phyloP scores from a whole-genome alignment of 1,139 yeast species.

The Nakaseomyces bracarensis region DNA sequence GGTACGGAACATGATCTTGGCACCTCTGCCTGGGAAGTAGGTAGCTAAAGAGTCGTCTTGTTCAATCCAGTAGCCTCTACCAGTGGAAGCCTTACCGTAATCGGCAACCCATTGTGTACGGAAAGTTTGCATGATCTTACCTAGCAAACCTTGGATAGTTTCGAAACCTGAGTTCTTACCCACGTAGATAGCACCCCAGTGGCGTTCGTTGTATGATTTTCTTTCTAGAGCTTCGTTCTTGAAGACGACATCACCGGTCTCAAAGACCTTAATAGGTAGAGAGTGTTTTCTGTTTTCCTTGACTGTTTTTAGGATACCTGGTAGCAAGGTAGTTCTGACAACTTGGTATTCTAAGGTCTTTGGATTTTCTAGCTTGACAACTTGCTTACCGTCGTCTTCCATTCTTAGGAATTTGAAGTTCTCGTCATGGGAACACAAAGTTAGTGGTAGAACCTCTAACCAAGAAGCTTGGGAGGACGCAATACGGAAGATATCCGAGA shows the following conservation, averaged over 20 bases:
- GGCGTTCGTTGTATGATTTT: slow-evolving; percentile 85
- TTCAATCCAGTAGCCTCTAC: slow-evolving; percentile 82
- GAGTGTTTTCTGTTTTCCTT: slow-evolving; percentile 95
- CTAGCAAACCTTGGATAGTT: slow-evolving; percentile 85
- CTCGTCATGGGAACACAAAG: slow-evolving; percentile 93
- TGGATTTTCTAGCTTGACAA: slow-evolving; percentile 90
- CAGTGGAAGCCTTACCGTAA: slow-evolving; percentile 37
- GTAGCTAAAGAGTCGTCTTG: slow-evolving; percentile 60
- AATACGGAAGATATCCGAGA: slow-evolving; percentile 79
- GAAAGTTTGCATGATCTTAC: slow-evolving; percentile 92
- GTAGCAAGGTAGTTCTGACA: slow-evolving; percentile 86
- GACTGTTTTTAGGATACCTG: slow-evolving; percentile 91
- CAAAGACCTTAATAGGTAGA: slow-evolving; percentile 89
- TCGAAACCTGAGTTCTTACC: slow-evolving; percentile 96
- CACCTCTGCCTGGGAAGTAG: slow-evolving; percentile 97
- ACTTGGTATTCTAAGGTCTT: slow-evolving; percentile 96
- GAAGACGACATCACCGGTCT: slow-evolving; percentile 88
- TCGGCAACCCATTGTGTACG: slow-evolving; percentile 77
- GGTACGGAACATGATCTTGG: slow-evolving; percentile 67
- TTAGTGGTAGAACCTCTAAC: slow-evolving; percentile 91
- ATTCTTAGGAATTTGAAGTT: slow-evolving; percentile 79
- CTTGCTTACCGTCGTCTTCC: slow-evolving; percentile 63
- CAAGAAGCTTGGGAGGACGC: slow-evolving; percentile 95
- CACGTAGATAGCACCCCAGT: slow-evolving; percentile 89
- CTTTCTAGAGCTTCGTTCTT: slow-evolving; percentile 76